Conservation (phyloP, 108 stramenopile genomes). For the Cyclostephanos tholiformis region DNA sequence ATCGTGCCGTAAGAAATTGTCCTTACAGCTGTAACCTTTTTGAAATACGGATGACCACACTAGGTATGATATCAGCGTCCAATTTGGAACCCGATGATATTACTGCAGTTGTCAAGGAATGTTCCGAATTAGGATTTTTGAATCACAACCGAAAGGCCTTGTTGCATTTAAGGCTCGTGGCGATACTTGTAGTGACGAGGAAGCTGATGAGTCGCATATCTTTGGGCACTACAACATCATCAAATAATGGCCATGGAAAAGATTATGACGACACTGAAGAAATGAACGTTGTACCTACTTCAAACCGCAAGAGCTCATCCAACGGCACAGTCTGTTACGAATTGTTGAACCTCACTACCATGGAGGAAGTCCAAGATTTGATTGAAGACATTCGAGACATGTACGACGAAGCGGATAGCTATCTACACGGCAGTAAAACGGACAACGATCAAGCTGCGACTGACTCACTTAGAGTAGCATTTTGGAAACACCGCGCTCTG, state of each 20-base stretch:
- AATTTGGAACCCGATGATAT: constrained; percentile 77
- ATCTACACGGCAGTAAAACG: no score
- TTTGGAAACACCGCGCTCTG: constrained; percentile 62
- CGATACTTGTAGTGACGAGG: constrained; percentile 45
- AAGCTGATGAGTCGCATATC: constrained; percentile 41
- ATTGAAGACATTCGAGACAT: constrained; percentile 78
- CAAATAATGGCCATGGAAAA: constrained; percentile 17
- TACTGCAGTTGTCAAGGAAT: constrained; percentile 57
- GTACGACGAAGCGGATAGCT: constrained; percentile 70
- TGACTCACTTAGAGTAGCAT: constrained; percentile 38
- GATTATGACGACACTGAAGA: constrained; percentile 51
- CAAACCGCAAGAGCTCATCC: constrained; percentile 35
- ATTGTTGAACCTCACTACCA: constrained; percentile 40
- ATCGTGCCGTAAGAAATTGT: constrained; percentile 82
- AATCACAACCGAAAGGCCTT: constrained; percentile 33
- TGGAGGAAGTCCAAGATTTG: constrained; percentile 73
- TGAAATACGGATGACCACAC: constrained; percentile 51
- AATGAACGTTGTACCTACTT: constrained; percentile 18
- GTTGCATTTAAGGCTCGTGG: constrained; percentile 51
- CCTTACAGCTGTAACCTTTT: constrained; percentile 69
- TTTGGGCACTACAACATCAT: constrained; percentile 19
- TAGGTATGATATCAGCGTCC: constrained; percentile 43
- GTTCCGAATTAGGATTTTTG: constrained; percentile 68
- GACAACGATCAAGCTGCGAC: no score
- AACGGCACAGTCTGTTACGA: constrained; percentile 20